Percentiles rank a stretch among this genome's conserved stretches.
Conservation (phyloP, 2,329 filamentous ascomycete species). For the Aspergillus vadensis region DNA sequence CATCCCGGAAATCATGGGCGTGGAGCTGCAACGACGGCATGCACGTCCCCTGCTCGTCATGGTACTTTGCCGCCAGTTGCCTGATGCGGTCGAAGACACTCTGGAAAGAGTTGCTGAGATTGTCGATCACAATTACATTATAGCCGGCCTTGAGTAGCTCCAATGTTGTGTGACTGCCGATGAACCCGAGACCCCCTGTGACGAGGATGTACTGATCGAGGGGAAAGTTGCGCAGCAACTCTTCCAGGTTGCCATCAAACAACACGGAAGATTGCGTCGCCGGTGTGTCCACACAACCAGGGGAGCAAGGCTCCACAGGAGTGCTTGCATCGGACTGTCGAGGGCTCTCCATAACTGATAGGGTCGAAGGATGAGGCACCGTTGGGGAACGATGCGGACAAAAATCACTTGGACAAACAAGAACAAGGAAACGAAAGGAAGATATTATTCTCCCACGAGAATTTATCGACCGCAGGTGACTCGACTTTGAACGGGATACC, state of each 20-base stretch:
- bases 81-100: conserved; percentile 40
- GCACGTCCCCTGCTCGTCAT: conserved; percentile 39
- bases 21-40: conserved; percentile 52
- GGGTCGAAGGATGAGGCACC: conserved; percentile 13
- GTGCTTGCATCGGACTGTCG: conserved; percentile 34
- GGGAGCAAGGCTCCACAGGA: conserved; percentile 34
- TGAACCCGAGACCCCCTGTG: conserved; percentile 46
- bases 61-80: conserved; percentile 36
- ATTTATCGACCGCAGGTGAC: conserved; percentile 17
- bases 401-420: conserved; percentile 11
- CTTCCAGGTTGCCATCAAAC: conserved; percentile 48
- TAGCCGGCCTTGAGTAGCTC: conserved; percentile 45
- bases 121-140: conserved; percentile 46
- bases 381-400: conserved; percentile 14
- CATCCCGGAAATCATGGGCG: conserved; percentile 52
- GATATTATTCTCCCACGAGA: conserved; percentile 2
- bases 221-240: conserved; percentile 44
- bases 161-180: conserved; percentile 47
- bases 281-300: conserved; percentile 42
- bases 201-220: conserved; percentile 47
- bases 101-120: conserved; percentile 44
- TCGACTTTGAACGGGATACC: neutral
- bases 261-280: conserved; percentile 48
- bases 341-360: conserved; percentile 32
- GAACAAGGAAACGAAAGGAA: conserved; percentile 15